phyloP scores from a whole-genome alignment of 257 asterid genomes.

The Craterostigma plantagineum region DNA sequence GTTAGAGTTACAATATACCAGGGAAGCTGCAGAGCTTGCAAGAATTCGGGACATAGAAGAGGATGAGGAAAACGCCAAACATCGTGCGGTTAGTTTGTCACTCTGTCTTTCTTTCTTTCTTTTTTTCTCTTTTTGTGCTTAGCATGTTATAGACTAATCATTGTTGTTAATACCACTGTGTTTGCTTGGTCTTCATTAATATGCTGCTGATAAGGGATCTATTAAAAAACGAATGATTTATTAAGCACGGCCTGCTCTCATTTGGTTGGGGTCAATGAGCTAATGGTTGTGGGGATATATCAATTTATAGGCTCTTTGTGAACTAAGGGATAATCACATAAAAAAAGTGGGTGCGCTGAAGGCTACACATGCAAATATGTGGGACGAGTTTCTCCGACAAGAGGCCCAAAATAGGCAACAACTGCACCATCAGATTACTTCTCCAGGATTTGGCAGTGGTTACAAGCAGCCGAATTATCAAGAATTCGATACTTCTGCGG shows the following conservation, averaged over 20 bases:
- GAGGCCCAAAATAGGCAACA: conserved; percentile 57
- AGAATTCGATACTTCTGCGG: conserved; percentile 35
- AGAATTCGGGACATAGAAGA: conserved; percentile 84
- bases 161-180: neutral
- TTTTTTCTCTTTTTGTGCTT: conserved; percentile 1
- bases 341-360: conserved; percentile 40
- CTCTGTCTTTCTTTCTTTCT: no score
- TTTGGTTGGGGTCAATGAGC: conserved; percentile 1
- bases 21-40: conserved; percentile 81
- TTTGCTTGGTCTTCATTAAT: neutral
- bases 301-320: conserved; percentile 46
- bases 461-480: conserved; percentile 24
- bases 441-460: conserved; percentile 36
- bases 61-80: conserved; percentile 77
- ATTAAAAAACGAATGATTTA: no score
- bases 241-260: neutral
- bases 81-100: conserved; percentile 83
- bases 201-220: no score
- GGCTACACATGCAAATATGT: conserved; percentile 51
- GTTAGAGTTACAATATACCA: conserved; percentile 46
- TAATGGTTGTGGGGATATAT: conserved; percentile 11
- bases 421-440: conserved; percentile 25
- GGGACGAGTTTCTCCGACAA: conserved; percentile 72
- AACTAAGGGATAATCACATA: conserved; percentile 49
- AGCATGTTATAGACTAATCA: neutral